These are phyloP conservation scores for Ogataea siamensis DNA, from an alignment of 805 yeast species.

Conservation along the genomic window DNA sequence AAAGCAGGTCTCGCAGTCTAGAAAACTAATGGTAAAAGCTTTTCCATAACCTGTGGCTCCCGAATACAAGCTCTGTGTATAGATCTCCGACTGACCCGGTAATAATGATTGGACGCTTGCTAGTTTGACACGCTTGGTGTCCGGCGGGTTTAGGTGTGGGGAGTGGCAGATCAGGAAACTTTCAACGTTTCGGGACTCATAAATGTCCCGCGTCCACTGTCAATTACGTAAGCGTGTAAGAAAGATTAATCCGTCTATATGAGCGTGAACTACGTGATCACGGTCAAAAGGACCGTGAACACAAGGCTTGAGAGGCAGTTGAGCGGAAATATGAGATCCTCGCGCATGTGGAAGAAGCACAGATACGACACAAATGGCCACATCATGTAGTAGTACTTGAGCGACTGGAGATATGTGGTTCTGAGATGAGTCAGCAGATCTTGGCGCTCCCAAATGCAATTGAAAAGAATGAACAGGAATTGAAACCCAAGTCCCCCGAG, in stretches of 20 bases:
- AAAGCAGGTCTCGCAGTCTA: neutral
- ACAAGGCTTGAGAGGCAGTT: conserved; percentile 55
- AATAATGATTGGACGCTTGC: conserved; percentile 9
- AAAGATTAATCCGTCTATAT: no score
- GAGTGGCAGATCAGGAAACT: no score
- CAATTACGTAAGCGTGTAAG: neutral
- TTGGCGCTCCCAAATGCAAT: conserved; percentile 54
- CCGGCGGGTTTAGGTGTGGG: conserved; percentile 13
- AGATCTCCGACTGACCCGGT: conserved; percentile 11
- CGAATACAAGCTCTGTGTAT: neutral
- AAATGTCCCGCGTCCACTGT: no score
- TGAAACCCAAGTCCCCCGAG: conserved; percentile 58
- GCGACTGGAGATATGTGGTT: conserved; percentile 43
- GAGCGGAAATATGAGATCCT: conserved; percentile 52
- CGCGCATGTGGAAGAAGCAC: conserved; percentile 48
- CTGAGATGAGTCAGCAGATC: conserved; percentile 34
- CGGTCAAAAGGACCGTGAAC: conserved; percentile 54
- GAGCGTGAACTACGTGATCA: conserved; percentile 32
- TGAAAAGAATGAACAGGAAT: conserved; percentile 45
- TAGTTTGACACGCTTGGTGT: no score
- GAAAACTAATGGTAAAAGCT: neutral
- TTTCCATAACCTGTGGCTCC: conserved; percentile 9
- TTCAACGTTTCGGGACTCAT: neutral
- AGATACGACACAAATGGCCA: conserved; percentile 60
- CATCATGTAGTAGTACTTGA: conserved; percentile 51